A percentile compares a stretch with the other conserved stretches of the same genome.
Conservation (phyloP, 345 rosid species). For the Pistacia integerrima region DNA sequence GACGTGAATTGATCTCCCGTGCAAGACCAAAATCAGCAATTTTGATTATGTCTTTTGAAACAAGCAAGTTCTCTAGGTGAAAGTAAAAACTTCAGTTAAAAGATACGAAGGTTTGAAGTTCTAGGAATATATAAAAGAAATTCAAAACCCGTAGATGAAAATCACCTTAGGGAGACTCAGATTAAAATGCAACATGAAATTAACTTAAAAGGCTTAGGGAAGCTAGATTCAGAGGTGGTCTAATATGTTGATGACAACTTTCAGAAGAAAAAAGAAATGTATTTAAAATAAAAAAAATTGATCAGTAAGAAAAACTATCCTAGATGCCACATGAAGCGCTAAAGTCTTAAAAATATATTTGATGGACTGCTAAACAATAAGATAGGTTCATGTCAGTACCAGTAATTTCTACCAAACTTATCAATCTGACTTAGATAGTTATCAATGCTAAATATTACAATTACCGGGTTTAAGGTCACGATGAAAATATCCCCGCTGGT, state of each 20-base stretch:
- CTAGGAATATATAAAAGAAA: background rate
- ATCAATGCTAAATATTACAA: background rate
- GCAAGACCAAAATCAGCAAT: slow-evolving; percentile 99
- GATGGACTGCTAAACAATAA: background rate
- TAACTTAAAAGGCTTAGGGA: background rate
- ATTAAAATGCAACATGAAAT: background rate
- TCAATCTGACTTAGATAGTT: too few relatives aligned
- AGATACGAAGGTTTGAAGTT: background rate
- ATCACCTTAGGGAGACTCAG: background rate
- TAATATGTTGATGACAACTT: too few relatives aligned
- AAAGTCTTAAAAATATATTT: background rate
- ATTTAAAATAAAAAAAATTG: background rate
- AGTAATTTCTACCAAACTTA: background rate
- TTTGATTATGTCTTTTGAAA: slow-evolving; percentile 70
- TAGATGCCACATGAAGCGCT: background rate
- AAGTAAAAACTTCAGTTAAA: slow-evolving; percentile 5
- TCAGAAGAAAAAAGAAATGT: background rate
- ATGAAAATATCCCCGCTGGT: slow-evolving; percentile 92
- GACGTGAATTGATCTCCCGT: slow-evolving; percentile 78
- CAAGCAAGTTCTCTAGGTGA: slow-evolving; percentile 74
- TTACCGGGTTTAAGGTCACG: slow-evolving; percentile 99
- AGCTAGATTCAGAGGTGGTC: background rate
- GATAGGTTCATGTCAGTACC: background rate
- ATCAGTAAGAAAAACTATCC: background rate
- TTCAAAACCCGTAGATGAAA: background rate